A percentile compares a stretch with the other conserved stretches of the same genome.
Conservation (phyloP, 805 yeast genomes). For the Barnettozyma pratensis region DNA sequence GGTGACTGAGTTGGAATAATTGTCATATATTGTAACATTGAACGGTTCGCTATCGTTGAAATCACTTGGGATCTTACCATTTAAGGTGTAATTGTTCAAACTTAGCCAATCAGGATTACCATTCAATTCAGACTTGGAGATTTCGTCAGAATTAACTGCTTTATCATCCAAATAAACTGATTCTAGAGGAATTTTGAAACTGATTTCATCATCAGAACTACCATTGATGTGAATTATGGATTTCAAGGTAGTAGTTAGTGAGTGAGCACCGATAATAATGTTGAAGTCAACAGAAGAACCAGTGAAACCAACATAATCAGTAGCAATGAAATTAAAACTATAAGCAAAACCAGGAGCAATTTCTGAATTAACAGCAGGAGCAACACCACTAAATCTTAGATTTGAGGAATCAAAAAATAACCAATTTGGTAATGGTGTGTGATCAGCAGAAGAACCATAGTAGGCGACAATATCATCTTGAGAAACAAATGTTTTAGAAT, state of each 20-base stretch:
- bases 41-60: constrained; percentile 36
- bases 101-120: constrained; percentile 59
- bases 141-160: constrained; percentile 41
- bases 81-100: constrained; percentile 38
- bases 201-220: constrained; percentile 52
- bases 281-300: constrained; percentile 67
- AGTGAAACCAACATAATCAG: constrained; percentile 71
- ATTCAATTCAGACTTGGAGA: constrained; percentile 45
- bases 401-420: constrained; percentile 56
- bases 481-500: constrained; percentile 53
- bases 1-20: constrained; percentile 53
- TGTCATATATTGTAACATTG: constrained; percentile 53
- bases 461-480: constrained; percentile 52
- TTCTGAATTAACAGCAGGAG: constrained; percentile 79
- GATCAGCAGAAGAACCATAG: constrained; percentile 76
- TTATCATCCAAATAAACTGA: constrained; percentile 61
- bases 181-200: constrained; percentile 55
- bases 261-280: constrained; percentile 84
- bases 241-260: constrained; percentile 60
- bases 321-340: constrained; percentile 67
- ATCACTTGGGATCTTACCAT: constrained; percentile 52
- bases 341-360: constrained; percentile 83
- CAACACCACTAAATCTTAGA: constrained; percentile 75
- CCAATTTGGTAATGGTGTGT: constrained; percentile 93
- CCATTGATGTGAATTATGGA: constrained; percentile 58